A percentile compares a stretch with the other conserved stretches of the same genome.
phyloP scores from a whole-genome alignment of 192 early-diverging fungal species.

The Coemansia furcata region DNA sequence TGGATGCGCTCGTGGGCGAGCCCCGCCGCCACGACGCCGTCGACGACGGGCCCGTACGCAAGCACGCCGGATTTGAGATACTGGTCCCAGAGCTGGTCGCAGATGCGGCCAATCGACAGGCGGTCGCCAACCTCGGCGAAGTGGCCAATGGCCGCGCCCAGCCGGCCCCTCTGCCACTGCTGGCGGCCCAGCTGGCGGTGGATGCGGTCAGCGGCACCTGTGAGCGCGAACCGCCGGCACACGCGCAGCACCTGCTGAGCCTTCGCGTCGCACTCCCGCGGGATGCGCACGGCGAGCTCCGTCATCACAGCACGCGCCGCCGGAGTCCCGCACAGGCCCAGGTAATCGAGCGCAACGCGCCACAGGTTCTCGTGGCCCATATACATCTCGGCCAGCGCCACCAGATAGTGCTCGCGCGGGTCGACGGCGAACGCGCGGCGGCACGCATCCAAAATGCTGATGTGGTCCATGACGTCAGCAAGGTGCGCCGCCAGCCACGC shows the following conservation, averaged over 20 bases:
- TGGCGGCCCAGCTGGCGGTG: conserved; percentile 53
- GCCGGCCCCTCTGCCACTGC: conserved; percentile 54
- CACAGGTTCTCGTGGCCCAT: conserved; percentile 47
- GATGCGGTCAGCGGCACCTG: conserved; percentile 27
- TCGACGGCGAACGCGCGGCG: conserved; percentile 22
- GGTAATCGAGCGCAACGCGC: conserved; percentile 57
- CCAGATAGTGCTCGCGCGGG: conserved; percentile 40
- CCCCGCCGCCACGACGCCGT: conserved; percentile 21
- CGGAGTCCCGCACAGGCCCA: conserved; percentile 22
- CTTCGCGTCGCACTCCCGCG: conserved; percentile 53
- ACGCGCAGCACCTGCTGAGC: conserved; percentile 56
- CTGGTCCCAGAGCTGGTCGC: conserved; percentile 56
- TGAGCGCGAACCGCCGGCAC: conserved; percentile 47
- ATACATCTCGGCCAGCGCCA: conserved; percentile 34
- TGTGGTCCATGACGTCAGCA: conserved; percentile 57
- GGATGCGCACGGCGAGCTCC: conserved; percentile 48
- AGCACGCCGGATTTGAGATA: conserved; percentile 52
- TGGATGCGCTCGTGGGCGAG: conserved; percentile 49
- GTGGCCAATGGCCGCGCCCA: conserved; percentile 62
- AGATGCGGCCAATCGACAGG: conserved; percentile 52
- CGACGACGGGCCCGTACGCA: conserved; percentile 45
- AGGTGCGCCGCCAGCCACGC: conserved; percentile 64
- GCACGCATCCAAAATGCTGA: conserved; percentile 54
- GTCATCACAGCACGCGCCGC: conserved; percentile 14
- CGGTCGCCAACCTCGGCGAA: conserved; percentile 57